Evolutionary conservation across 2,329 filamentous ascomycete species (phyloP).

Genomic region (Thielaviopsis populi): DNA sequence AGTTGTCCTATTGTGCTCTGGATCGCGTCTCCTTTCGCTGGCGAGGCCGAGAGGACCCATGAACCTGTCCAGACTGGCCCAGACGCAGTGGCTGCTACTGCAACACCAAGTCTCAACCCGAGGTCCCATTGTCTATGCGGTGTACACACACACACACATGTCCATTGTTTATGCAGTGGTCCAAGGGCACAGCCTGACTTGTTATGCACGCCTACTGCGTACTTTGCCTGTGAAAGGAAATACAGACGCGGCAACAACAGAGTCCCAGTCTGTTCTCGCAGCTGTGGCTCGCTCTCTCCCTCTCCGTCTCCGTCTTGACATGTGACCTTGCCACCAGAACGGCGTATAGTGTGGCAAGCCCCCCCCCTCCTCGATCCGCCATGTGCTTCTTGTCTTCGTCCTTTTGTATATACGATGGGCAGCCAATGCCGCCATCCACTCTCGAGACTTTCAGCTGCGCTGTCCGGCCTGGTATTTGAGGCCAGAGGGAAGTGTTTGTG

Average conservation of each 20-base stretch:
- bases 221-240: not conserved
- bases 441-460: not conserved
- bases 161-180: not conserved
- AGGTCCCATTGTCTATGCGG: not conserved
- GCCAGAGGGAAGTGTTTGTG: not conserved
- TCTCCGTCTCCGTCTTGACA: not conserved
- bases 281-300: not conserved
- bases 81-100: not conserved
- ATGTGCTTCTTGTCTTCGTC: not conserved
- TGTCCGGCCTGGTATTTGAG: not conserved
- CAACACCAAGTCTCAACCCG: not conserved
- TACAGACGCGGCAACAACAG: not conserved
- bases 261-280: not conserved
- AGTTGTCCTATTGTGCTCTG: not conserved
- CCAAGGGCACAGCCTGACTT: not conserved
- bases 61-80: not conserved
- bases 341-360: not conserved
- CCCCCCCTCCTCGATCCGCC: not conserved
- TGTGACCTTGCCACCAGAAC: slow-evolving; percentile 1
- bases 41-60: not conserved
- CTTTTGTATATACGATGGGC: not conserved
- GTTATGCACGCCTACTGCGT: not conserved
- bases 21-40: not conserved
- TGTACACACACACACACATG: not conserved
- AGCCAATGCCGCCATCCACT: not conserved